Evolutionary conservation across 2,329 filamentous ascomycete species (phyloP), one percentile per base, ranked within the genome.

Genomic region (Fusarium duplospermum): DNA sequence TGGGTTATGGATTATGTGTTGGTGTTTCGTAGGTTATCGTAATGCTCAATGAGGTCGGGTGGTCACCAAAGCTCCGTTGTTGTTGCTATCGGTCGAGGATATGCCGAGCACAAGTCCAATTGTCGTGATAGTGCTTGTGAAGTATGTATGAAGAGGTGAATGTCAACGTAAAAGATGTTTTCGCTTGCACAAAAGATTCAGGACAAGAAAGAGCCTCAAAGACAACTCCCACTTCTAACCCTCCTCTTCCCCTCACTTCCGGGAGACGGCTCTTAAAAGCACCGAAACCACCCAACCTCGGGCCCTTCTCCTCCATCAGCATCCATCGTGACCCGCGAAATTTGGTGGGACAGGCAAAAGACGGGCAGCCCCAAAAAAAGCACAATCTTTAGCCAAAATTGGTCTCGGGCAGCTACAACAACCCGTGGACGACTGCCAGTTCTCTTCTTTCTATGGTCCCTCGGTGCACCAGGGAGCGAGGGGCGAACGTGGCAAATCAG

Each of bases 231-330:
- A 5, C 35, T 54, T 56, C 22, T 27, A 59, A 52, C 57, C 14
- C 4, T 22, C 33, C 45, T 22, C 52, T 71, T 66, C 69, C 69
- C 72, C 72, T 74, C 69, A 74, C 45, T 66, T 47, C 16, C 72
- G 72, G 72, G 50, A 61, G 42, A 62, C 69, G 72, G 72, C 65
- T 60, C 72, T 75, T 66, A 75, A 64, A 72, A 74, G 59, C 56
- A 69, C 72, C 72, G 72, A 45, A 74, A 61, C 14, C 58, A 16
- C 50, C 47, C 62, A 45, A 50, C 61, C 38, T 67, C 40, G 54
- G 67, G 45, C 59, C 71, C 64, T 72, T 60, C 33, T 62, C 62
- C 66, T 69, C 42, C 52, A 38, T 66, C 59, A 66, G 72, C 62
- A 75, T 66, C 65, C 52, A 74, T 74, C 69, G 40, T 62, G 69